Evolutionary conservation across 2,329 filamentous ascomycete genomes (phyloP), one percentile per base, ranked within the genome.

Genomic region (Diaporthe amygdali): DNA sequence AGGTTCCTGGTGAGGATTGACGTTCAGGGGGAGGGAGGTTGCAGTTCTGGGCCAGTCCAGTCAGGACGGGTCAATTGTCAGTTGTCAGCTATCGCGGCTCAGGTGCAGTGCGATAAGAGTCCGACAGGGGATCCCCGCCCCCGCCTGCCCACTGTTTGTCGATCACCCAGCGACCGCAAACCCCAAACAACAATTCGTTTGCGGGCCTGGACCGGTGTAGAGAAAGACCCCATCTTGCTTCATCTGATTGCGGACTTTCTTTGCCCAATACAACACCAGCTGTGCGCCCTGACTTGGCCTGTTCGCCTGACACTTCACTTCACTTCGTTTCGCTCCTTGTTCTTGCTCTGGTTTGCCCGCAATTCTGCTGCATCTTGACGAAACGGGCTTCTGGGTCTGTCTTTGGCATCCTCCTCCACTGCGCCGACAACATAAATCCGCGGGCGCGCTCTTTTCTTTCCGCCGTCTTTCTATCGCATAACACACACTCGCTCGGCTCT

Each of bases 101-200:
- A 20, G 41, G 39, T 22, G 27, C n/a, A 6, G 30, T n/a, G 59
- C 59, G 59, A 64, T 49, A 64, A 64, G 59, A 37, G n/a, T 37
- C 44, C 3, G 41, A 63, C 41, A 63, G 59, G 59, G 59, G 27
- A 64, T 49, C 59, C 59, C 59, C 59, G 30, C 44, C 59, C 41
- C 59, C 59, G 27, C 56, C 55, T 5, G 22, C 56, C 56, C 39
- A 61, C 56, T 46, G 39, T 32, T 61, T 63, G 59, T 17, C 59
- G 41, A 63, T 63, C 56, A 32, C 56, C 56, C 27, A 46, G 59
- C 59, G 27, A 34, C 41, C 6, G 27, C 22, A 20, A 22, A 30
- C 6, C 56, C 55, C 25, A 63, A 63, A 63, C 59, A 64, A 64
- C 59, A 64, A 64, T 7, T 20, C 41, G 56, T 34, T 47, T 47